phyloP scores from a whole-genome alignment of 306 rosid species.

The Vicia sativa region DNA sequence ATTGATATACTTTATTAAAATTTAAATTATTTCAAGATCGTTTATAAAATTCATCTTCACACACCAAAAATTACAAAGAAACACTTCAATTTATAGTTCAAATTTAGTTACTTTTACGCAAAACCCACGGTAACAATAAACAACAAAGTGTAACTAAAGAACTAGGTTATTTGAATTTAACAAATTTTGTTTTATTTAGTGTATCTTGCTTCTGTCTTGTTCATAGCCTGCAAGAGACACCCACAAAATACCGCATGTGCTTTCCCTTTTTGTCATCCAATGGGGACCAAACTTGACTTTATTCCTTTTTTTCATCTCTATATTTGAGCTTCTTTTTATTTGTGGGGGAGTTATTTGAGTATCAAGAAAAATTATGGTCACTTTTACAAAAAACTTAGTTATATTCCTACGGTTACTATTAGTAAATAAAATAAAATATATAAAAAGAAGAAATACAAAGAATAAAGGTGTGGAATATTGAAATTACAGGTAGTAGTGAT shows the following conservation, averaged over 20 bases:
- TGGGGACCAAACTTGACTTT: slow-evolving; percentile 41
- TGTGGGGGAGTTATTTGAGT: neutral
- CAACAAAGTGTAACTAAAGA: slow-evolving; percentile 16
- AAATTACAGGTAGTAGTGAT: slow-evolving; percentile 43
- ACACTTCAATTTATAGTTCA: too few relatives aligned
- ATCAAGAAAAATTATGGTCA: neutral
- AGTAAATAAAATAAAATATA: neutral
- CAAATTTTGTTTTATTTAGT: slow-evolving; percentile 23
- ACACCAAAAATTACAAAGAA: too few relatives aligned
- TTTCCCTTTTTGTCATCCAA: slow-evolving; percentile 23
- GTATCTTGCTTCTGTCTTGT: slow-evolving; percentile 45
- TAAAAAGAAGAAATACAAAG: slow-evolving; percentile 3
- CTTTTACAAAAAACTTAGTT: neutral
- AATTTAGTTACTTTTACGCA: too few relatives aligned
- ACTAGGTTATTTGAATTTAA: slow-evolving; percentile 21
- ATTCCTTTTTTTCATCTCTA: slow-evolving; percentile 17
- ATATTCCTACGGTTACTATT: neutral
- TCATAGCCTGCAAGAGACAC: slow-evolving; percentile 41
- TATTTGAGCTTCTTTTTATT: too few relatives aligned
- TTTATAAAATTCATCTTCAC: too few relatives aligned
- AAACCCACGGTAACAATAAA: too few relatives aligned
- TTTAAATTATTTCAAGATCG: too few relatives aligned
- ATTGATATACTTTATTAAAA: too few relatives aligned
- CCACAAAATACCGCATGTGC: slow-evolving; percentile 40
- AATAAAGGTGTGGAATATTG: slow-evolving; percentile 43